These are phyloP conservation scores for Nephelium lappaceum DNA, from an alignment of 345 rosid genomes.

Conservation along the genomic window DNA sequence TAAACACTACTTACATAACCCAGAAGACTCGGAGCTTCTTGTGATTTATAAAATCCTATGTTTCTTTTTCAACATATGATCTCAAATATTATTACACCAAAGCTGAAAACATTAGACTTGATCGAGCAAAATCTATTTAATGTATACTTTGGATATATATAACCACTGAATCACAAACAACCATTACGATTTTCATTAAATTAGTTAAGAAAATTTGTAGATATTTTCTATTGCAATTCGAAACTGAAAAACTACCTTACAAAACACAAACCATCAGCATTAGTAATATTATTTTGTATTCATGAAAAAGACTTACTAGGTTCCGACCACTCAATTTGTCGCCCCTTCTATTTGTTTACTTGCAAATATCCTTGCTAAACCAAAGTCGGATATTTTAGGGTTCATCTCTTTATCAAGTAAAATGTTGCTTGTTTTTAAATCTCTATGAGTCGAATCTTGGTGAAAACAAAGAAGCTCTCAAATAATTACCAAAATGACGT, in stretches of 20 bases:
- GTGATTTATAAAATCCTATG: constrained; percentile 15
- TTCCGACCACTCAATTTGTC: constrained; percentile 67
- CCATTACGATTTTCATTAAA: background rate
- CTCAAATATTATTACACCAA: constrained; percentile 36
- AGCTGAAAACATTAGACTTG: constrained; percentile 41
- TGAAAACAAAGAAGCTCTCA: constrained; percentile 72
- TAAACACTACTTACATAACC: constrained; percentile 20
- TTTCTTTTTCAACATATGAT: constrained; percentile 35
- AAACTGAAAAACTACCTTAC: constrained; percentile 14
- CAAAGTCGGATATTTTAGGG: constrained; percentile 77
- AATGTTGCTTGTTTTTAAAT: constrained; percentile 63
- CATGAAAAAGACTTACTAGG: constrained; percentile 50
- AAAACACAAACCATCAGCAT: background rate
- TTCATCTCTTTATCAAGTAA: constrained; percentile 67
- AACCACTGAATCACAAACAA: constrained; percentile 26
- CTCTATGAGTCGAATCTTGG: constrained; percentile 79
- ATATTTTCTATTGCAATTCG: background rate
- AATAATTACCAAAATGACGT: constrained; percentile 63
- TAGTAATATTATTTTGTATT: background rate
- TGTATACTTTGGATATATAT: constrained; percentile 27
- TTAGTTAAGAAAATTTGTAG: background rate
- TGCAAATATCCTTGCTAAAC: constrained; percentile 66
- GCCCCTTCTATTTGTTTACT: constrained; percentile 50
- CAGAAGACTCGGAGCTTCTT: constrained; percentile 21
- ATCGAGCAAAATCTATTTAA: constrained; percentile 29